These are phyloP conservation scores for Euptelea pleiosperma DNA, from an alignment of 164 flowering plant genomes.

Conservation along the genomic window DNA sequence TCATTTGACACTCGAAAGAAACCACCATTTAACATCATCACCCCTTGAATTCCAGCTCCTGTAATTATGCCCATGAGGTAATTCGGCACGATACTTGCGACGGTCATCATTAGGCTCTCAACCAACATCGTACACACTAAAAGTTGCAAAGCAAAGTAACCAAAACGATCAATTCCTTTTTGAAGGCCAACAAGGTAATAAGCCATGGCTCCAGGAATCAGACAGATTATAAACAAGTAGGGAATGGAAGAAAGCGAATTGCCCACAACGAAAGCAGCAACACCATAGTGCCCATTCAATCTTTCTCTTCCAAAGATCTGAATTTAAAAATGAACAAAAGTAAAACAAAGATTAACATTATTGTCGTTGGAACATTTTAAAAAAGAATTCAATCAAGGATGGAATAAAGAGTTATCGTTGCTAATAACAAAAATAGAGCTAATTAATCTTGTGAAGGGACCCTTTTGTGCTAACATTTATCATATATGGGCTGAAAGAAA, in stretches of 20 bases:
- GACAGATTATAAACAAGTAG: constrained; percentile 39
- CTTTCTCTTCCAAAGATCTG: constrained; percentile 54
- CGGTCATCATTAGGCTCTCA: constrained; percentile 65
- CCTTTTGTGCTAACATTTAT: no score
- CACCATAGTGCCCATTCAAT: constrained; percentile 59
- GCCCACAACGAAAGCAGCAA: constrained; percentile 42
- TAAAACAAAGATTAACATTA: background rate
- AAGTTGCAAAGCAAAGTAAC: constrained; percentile 33
- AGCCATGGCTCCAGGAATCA: constrained; percentile 46
- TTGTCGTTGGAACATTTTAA: no score
- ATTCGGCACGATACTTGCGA: constrained; percentile 57
- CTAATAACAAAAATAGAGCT: no score
- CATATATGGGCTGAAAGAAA: no score
- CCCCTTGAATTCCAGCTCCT: constrained; percentile 61
- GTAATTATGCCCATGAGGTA: constrained; percentile 56
- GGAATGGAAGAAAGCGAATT: constrained; percentile 59
- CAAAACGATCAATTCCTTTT: constrained; percentile 27
- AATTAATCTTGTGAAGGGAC: no score
- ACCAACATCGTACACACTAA: constrained; percentile 41
- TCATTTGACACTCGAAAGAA: constrained; percentile 52
- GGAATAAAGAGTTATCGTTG: no score
- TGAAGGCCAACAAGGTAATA: constrained; percentile 47
- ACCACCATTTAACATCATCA: constrained; percentile 50
- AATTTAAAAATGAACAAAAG: background rate
- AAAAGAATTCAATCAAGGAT: no score